A percentile compares a stretch with the other conserved stretches of the same genome.
These are phyloP conservation scores for Babesia bovis DNA, from an alignment of 169 alveolate genomes.

Conservation along the genomic window DNA sequence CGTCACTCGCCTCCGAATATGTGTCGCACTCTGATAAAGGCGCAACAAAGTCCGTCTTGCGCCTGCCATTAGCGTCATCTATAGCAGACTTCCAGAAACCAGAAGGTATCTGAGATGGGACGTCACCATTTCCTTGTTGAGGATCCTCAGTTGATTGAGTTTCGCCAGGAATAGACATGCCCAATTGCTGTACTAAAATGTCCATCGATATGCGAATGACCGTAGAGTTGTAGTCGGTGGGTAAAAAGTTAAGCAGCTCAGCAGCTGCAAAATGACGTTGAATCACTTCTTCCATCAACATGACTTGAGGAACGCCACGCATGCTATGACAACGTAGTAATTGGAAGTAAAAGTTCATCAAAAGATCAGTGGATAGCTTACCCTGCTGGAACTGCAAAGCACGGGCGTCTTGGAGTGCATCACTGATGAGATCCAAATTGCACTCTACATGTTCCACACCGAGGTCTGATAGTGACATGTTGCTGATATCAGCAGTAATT, in stretches of 20 bases:
- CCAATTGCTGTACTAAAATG: constrained; percentile 19
- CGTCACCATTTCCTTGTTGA: constrained; percentile 19
- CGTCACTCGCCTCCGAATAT: constrained; percentile 27
- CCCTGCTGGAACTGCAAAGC: constrained; percentile 45
- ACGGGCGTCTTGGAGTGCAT: constrained; percentile 59
- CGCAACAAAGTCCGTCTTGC: not conserved
- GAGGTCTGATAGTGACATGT: constrained; percentile 9
- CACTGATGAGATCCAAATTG: constrained; percentile 36
- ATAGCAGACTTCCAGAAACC: not conserved
- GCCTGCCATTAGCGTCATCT: not conserved
- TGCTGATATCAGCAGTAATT: constrained; percentile 15
- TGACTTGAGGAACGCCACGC: constrained; percentile 42
- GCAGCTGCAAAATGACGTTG: constrained; percentile 58
- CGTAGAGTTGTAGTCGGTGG: constrained; percentile 25
- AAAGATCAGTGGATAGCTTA: constrained; percentile 32
- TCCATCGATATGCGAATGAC: constrained; percentile 25
- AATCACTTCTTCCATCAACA: constrained; percentile 36
- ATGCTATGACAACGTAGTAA: constrained; percentile 36
- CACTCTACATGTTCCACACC: constrained; percentile 34
- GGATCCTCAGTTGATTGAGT: not conserved
- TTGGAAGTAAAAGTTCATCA: constrained; percentile 41
- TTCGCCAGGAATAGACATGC: constrained; percentile 17
- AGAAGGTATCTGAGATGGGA: constrained; percentile 3
- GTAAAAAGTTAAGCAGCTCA: constrained; percentile 15
- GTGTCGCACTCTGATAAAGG: constrained; percentile 33